Evolutionary conservation across 1,284 basidiomycete genomes (phyloP).

Genomic region (Cryptococcus sp.): DNA sequence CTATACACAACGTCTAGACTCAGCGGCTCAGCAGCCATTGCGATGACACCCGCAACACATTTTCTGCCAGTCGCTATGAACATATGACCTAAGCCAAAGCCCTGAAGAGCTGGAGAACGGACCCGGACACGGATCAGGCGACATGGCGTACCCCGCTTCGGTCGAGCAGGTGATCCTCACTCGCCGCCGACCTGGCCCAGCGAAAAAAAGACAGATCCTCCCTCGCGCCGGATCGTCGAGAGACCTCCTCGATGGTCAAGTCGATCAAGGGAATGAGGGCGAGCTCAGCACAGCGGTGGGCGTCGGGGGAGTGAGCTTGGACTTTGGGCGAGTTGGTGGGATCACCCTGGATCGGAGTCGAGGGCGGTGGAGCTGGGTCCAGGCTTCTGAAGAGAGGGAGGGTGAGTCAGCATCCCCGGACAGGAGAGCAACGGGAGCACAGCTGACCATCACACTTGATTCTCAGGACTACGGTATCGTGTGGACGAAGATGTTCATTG

Average conservation of each 20-base stretch:
- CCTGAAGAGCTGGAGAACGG: too few relatives aligned
- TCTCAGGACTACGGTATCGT: not conserved
- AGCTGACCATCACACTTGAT: not conserved
- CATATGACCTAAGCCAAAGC: too few relatives aligned
- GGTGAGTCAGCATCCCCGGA: constrained; percentile 5
- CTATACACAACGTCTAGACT: too few relatives aligned
- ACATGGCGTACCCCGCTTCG: constrained; percentile 30
- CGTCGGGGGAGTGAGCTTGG: constrained; percentile 23
- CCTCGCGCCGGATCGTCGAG: not conserved
- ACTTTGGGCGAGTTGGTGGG: constrained; percentile 31
- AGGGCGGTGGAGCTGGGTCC: constrained; percentile 30
- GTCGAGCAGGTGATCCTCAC: constrained; percentile 22
- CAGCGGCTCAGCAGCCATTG: too few relatives aligned
- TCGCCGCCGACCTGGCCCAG: constrained; percentile 5
- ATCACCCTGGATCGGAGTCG: constrained; percentile 16
- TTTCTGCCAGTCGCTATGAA: too few relatives aligned
- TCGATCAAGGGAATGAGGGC: not conserved
- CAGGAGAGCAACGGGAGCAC: not conserved
- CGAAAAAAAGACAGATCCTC: too few relatives aligned
- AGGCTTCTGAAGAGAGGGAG: constrained; percentile 18
- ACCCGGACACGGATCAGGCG: not conserved
- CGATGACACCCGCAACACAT: too few relatives aligned
- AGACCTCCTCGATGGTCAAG: constrained; percentile 3
- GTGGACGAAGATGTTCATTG: not conserved
- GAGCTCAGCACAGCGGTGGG: constrained; percentile 1